These are phyloP conservation scores for Hypomontagnella submonticulosa DNA, from an alignment of 495 filamentous ascomycete genomes.

Conservation along the genomic window DNA sequence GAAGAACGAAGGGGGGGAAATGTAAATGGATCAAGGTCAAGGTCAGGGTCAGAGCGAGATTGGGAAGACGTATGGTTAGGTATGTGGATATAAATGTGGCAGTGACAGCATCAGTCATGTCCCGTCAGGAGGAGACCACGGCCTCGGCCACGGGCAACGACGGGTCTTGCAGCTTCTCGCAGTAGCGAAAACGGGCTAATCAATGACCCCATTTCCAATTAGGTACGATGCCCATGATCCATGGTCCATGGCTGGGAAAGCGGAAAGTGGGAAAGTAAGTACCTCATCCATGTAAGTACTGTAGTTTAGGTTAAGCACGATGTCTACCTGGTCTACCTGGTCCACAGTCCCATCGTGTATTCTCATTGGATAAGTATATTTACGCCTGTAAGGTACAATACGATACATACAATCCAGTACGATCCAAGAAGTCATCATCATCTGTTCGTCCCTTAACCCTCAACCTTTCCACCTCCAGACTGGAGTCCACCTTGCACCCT, in stretches of 20 bases:
- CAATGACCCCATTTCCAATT: slow-evolving; percentile 29
- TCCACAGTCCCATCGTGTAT: slow-evolving; percentile 25
- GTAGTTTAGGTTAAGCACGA: too few relatives aligned
- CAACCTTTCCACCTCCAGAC: slow-evolving; percentile 12
- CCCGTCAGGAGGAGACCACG: neutral
- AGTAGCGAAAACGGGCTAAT: slow-evolving; percentile 38
- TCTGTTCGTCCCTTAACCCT: slow-evolving; percentile 27
- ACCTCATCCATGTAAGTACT: neutral
- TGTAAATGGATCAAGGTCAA: too few relatives aligned
- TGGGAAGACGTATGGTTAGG: too few relatives aligned
- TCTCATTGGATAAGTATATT: slow-evolving; percentile 23
- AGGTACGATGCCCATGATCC: neutral
- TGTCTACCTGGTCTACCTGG: neutral
- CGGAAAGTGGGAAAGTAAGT: too few relatives aligned
- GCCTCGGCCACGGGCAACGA: slow-evolving; percentile 5
- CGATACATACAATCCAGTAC: slow-evolving; percentile 30
- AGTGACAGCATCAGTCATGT: slow-evolving; percentile 18
- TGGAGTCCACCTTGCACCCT: slow-evolving; percentile 9
- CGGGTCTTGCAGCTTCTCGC: slow-evolving; percentile 1
- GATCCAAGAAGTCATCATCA: slow-evolving; percentile 37
- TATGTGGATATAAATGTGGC: neutral
- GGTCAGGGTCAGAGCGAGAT: too few relatives aligned
- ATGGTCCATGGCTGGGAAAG: slow-evolving; percentile 7
- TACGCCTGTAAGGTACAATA: slow-evolving; percentile 25
- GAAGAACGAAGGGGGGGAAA: neutral